Evolutionary conservation across 495 filamentous ascomycete species (phyloP), one percentile per base, ranked within the genome.

Genomic region (Trichoderma erinaceum): DNA sequence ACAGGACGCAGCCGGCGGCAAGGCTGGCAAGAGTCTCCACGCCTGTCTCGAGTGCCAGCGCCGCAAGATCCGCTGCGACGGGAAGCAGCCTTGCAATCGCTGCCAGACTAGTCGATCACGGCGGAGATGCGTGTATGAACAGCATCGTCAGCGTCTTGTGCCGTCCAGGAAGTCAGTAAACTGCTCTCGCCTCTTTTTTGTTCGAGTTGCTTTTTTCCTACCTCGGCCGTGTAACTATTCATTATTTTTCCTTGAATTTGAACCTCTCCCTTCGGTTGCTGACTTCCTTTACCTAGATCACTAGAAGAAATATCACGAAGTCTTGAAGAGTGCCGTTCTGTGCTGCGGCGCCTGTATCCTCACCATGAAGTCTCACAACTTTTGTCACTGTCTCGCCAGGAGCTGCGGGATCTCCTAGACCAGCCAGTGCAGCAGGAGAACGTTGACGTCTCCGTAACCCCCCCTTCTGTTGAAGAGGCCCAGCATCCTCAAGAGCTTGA

Each of bases 11-110:
- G 23, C 41, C 27, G 65, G 65, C 16, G 65, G 77, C 27, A 83
- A 82, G 73, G 80, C 80, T 71, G 84, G 85, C 70, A 85, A 83
- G 65, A 86, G 83, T 65, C 83, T 83, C 44, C 84, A 86, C 70
- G 84, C 84, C 63, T 86, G 84, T 73, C 83, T 83, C 67, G 84
- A 86, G 73, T 86, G 84, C 76, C 85, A 86, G 73, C 77, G 84
- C 50, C 81, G 84, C 64, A 86, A 86, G 75, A 86, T 86, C 67
- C 80, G 84, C 70, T 86, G 84, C 70, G 84, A 86, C 75, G 84
- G 84, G 56, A 81, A 84, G 71, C 84, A 86, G 69, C 84, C 84
- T 18, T 86, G 84, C 71, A 83, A 83, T 13, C 84, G 85, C 73
- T 86, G 84, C 69, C 80, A 85, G 18, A 84, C 83, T 8, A 85